Evolutionary conservation across 768 basidiomycete genomes (phyloP), one percentile per base, ranked within the genome.

Genomic region (Hericium alpestre): DNA sequence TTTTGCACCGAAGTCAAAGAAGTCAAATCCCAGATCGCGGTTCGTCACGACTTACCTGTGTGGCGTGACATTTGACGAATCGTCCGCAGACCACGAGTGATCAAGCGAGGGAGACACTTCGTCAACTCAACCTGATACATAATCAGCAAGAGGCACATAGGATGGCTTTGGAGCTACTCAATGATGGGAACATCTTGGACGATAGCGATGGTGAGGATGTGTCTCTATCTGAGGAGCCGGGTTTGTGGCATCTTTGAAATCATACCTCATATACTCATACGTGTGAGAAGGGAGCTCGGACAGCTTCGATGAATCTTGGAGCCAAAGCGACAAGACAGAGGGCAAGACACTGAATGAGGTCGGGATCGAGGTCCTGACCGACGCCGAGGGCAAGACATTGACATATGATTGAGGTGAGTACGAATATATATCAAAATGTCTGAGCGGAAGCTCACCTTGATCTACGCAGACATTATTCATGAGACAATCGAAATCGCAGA

Each of bases 111-210:
- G 41, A 43, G 13, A 62, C 64, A 0, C 32, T 32, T 32, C n/a
- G 53, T 56, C 2, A 59, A 55, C 22, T 63, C 58, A 13, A 60
- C 55, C 48, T 60, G 56, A 47, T 63, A 59, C 0, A 65, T 18
- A 0, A 65, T 25, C 1, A 60, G 55, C 13, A 56, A 58, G 6
- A 54, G 41, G 1, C 40, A 32, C 1, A 52, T 23, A 20, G 61
- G 60, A 1, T 54, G 23, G 3, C 60, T 46, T 4, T 54, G 40
- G 6, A 52, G 47, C 11, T 62, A 38, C 59, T 59, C 56, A 0
- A 57, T 54, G 8, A 46, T n/a, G 20, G n/a, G 6, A 2, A 16
- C 9, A 6, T 8, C n/a, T 46, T 6, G 1, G 43, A 2, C 43
- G 1, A 2, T 9, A 6, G 16, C 11, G 8, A 16, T 1, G 43